Evolutionary conservation across 2,329 filamentous ascomycete genomes (phyloP).

Genomic region (Nakataea oryzae): DNA sequence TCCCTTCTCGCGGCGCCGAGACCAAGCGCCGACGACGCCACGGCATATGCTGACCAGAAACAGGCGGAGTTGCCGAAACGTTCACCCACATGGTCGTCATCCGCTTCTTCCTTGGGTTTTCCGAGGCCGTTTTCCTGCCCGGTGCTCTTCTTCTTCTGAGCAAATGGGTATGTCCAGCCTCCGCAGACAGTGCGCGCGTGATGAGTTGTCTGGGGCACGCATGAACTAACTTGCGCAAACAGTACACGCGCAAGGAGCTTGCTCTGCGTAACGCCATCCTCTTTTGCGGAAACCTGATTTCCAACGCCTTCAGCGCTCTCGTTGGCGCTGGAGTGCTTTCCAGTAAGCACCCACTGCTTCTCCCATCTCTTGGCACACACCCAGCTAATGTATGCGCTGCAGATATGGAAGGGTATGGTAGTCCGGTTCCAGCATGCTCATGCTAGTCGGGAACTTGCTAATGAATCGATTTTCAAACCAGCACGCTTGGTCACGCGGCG

Average conservation of each 20-base stretch:
- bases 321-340: constrained; percentile 7
- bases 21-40: neutral
- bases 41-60: neutral
- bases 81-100: constrained; percentile 8
- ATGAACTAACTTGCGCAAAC: neutral
- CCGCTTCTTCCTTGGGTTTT: constrained; percentile 9
- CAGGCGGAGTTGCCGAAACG: constrained; percentile 4
- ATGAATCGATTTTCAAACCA: constrained; percentile 8
- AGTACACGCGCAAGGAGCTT: constrained; percentile 5
- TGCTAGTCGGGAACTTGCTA: constrained; percentile 7
- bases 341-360: neutral
- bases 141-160: constrained; percentile 3
- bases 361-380: neutral
- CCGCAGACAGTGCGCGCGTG: neutral
- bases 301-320: constrained; percentile 9
- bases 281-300: constrained; percentile 6
- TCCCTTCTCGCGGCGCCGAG: neutral
- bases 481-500: constrained; percentile 1
- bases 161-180: neutral
- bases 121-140: constrained; percentile 6
- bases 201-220: neutral
- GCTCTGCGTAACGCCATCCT: constrained; percentile 4
- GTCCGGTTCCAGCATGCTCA: neutral
- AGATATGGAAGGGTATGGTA: neutral
- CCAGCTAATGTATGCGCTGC: neutral